These are phyloP conservation scores for Scutellaria galericulata DNA, from an alignment of 257 asterid genomes.

Conservation along the genomic window DNA sequence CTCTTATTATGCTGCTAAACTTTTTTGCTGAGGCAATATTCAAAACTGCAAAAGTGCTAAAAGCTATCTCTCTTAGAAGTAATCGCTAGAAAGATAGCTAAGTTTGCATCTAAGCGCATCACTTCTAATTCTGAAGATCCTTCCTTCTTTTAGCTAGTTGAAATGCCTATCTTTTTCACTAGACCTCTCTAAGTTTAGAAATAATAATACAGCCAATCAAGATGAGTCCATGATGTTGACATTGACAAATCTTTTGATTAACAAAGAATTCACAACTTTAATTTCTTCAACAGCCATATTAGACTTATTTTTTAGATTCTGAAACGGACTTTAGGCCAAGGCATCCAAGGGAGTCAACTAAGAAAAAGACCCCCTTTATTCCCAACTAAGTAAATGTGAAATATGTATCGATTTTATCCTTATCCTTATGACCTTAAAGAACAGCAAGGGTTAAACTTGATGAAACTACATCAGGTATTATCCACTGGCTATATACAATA, in stretches of 20 bases:
- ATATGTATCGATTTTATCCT: not conserved
- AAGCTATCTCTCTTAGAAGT: constrained; percentile 8
- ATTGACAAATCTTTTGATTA: not conserved
- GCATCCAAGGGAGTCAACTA: constrained; percentile 31
- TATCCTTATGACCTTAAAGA: not conserved
- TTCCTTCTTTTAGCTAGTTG: not conserved
- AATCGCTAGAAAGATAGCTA: not conserved
- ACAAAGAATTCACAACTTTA: not conserved
- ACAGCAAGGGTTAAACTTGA: not conserved
- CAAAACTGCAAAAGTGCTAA: constrained; percentile 1
- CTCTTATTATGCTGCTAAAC: constrained; percentile 12
- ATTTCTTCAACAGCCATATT: not conserved
- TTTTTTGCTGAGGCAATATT: not conserved
- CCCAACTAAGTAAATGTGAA: not conserved
- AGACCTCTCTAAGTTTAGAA: not conserved
- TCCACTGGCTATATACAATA: not conserved
- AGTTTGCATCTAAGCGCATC: not conserved
- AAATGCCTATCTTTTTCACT: constrained; percentile 12
- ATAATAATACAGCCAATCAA: constrained; percentile 2
- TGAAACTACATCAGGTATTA: not conserved
- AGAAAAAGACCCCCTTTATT: constrained; percentile 21
- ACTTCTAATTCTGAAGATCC: not conserved
- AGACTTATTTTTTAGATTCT: constrained; percentile 13
- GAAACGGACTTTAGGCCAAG: constrained; percentile 31
- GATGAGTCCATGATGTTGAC: constrained; percentile 4